Evolutionary conservation across 2,329 filamentous ascomycete genomes (phyloP), one percentile per base, ranked within the genome.

Genomic region (Gyromitra esculenta): DNA sequence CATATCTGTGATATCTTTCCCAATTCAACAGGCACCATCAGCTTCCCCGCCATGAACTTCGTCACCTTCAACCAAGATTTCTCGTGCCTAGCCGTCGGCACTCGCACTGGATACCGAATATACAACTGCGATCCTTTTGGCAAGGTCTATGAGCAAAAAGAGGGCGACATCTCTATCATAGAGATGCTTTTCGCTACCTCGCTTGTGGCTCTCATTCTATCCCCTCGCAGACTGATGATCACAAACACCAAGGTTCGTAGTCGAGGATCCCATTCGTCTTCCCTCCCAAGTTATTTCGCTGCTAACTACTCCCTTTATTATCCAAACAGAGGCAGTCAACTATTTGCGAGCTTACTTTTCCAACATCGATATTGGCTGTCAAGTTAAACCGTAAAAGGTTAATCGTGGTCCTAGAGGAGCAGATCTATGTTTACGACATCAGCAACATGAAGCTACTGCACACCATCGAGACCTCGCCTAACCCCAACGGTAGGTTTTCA

Each of bases 151-250:
- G 95, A 94, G 83, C 96, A 93, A 82, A 92, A 95, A 83, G 94
- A 98, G 82, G 93, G 93, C 76, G 97, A 98, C 84, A 95, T 99
- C 70, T 92, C 94, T 60, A 94, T 97, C 79, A 91, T 98, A 81
- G 96, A 99, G 86, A 98, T 98, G 94, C 90, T 99, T 79, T 99
- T 99, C 85, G 97, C 95, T 41, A 98, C 96, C 41, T 98, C 96
- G 1, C 89, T 99, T 45, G 95, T 99, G 73, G 96, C 96, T 68
- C 88, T 98, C 70, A 94, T 97, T 78, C 87, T 97, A 54, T 97
- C 96, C 21, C 96, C 96, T 4, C 89, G 96, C 72, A 92, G 97
- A 76, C 87, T 99, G 70, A 93, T 97, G 80, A 98, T 99, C 82
- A 94, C 97, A 82, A 99, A 99, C 84, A 99, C 96, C 45, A 98